A percentile compares a stretch with the other conserved stretches of the same genome.
Conservation (phyloP, 352 stramenopile genomes). For the Phytophthora quininea region DNA sequence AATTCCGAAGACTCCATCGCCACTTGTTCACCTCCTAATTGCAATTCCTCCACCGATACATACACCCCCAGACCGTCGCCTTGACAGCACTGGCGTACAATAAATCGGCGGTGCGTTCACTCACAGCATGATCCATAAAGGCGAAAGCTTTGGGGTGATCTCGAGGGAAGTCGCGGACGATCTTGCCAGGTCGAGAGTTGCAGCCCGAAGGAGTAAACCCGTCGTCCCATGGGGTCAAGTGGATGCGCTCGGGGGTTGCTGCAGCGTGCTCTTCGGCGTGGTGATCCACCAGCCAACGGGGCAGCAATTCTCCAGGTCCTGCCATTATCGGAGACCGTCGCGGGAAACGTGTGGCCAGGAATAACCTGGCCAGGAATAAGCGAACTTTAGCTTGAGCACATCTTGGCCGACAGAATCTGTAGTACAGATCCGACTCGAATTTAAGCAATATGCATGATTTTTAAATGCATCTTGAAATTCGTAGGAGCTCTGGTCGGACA, state of each 20-base stretch:
- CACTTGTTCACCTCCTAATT: slow-evolving; percentile 10
- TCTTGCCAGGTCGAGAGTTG: slow-evolving; percentile 39
- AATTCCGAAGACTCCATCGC: slow-evolving; percentile 7
- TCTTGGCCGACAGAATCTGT: no score
- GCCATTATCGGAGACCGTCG: slow-evolving; percentile 16
- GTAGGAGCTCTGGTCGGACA: no score
- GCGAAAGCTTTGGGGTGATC: slow-evolving; percentile 35
- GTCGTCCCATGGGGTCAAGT: slow-evolving; percentile 54
- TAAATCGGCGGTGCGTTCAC: slow-evolving; percentile 44
- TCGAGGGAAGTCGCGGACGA: slow-evolving; percentile 54
- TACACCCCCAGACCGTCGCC: slow-evolving; percentile 76
- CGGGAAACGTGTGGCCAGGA: slow-evolving; percentile 10
- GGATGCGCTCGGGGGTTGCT: slow-evolving; percentile 26
- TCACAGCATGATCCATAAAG: slow-evolving; percentile 57
- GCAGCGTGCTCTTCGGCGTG: slow-evolving; percentile 12
- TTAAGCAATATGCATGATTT: neutral
- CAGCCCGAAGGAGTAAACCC: slow-evolving; percentile 70
- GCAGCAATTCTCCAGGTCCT: slow-evolving; percentile 31
- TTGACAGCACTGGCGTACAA: slow-evolving; percentile 65
- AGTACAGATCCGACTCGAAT: no score
- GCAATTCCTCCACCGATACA: slow-evolving; percentile 40
- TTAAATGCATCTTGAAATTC: no score
- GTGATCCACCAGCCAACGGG: slow-evolving; percentile 33
- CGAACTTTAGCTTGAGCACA: neutral
- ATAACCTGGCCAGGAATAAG: slow-evolving; percentile 9